Conservation (phyloP, 257 asterid species). For the Solanum okadae region DNA sequence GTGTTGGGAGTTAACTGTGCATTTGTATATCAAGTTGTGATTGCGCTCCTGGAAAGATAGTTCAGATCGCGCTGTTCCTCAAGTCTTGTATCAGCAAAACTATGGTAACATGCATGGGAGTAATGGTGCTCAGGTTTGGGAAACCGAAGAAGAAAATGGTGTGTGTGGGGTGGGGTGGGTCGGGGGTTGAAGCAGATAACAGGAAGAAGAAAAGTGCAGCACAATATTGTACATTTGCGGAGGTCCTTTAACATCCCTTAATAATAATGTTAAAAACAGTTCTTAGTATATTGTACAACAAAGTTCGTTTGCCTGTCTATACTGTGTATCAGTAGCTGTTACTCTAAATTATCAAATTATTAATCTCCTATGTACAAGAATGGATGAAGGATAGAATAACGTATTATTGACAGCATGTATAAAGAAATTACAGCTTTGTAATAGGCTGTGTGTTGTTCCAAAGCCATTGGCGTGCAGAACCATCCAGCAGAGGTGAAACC, state of each 20-base stretch:
- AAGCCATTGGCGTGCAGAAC: slow-evolving; percentile 74
- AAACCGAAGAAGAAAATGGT: neutral
- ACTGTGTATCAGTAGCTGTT: neutral
- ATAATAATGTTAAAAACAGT: neutral
- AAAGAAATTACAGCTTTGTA: slow-evolving; percentile 16
- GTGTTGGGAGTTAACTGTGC: neutral
- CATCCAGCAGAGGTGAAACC: slow-evolving; percentile 88
- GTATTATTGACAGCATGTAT: neutral
- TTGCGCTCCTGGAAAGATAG: neutral
- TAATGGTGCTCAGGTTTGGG: neutral
- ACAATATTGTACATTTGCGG: neutral
- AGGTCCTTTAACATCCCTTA: neutral
- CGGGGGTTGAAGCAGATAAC: neutral
- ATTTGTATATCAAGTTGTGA: neutral
- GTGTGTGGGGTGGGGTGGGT: neutral
- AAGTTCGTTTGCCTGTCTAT: neutral
- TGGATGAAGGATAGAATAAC: neutral
- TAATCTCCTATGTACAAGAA: neutral
- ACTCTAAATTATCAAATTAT: neutral
- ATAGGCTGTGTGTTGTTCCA: slow-evolving; percentile 71
- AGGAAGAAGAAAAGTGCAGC: neutral
- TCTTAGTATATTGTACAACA: neutral
- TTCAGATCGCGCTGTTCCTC: neutral
- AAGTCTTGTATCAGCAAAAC: neutral
- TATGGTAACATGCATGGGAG: neutral